Percentiles rank a stretch among this genome's conserved stretches.
phyloP scores from a whole-genome alignment of 2,329 filamentous ascomycete genomes.

The Ascochyta koolunga region DNA sequence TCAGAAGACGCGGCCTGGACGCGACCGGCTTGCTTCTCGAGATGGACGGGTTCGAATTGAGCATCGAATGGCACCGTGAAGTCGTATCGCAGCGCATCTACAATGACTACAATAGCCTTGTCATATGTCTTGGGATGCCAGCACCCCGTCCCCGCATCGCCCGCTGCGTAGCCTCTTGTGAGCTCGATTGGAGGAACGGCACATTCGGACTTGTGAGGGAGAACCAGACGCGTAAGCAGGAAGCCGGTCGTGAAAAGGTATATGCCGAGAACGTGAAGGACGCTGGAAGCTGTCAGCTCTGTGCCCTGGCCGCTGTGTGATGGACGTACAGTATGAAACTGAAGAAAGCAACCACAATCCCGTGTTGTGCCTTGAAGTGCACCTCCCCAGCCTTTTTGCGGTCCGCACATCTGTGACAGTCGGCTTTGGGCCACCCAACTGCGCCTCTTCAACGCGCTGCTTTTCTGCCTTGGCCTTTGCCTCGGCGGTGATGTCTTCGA shows the following conservation, averaged over 20 bases:
- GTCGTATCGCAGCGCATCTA: constrained; percentile 95
- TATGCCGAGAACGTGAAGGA: constrained; percentile 79
- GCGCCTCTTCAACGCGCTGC: constrained; percentile 16
- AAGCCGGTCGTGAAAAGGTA: constrained; percentile 96
- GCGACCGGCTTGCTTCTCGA: constrained; percentile 13
- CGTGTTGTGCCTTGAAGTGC: constrained; percentile 61
- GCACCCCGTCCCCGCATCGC: constrained; percentile 69
- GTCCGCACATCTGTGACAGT: constrained; percentile 31
- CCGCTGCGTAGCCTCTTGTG: constrained; percentile 43
- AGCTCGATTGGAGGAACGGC: constrained; percentile 72
- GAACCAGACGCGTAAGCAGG: constrained; percentile 82
- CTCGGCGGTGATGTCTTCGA: constrained; percentile 46
- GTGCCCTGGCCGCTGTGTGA: not conserved
- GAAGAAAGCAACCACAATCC: constrained; percentile 68
- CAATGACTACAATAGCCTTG: constrained; percentile 85
- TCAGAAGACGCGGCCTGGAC: constrained; percentile 16
- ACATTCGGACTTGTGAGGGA: constrained; percentile 79
- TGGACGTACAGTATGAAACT: constrained; percentile 64
- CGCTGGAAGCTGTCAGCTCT: constrained; percentile 49
- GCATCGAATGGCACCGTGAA: constrained; percentile 83
- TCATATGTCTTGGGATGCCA: constrained; percentile 96
- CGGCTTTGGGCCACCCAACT: constrained; percentile 31
- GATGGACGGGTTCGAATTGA: constrained; percentile 53
- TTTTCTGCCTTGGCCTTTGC: constrained; percentile 45
- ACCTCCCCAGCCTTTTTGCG: constrained; percentile 52